Evolutionary conservation across 2,329 filamentous ascomycete species (phyloP).

Genomic region (Pseudogymnoascus sp.): DNA sequence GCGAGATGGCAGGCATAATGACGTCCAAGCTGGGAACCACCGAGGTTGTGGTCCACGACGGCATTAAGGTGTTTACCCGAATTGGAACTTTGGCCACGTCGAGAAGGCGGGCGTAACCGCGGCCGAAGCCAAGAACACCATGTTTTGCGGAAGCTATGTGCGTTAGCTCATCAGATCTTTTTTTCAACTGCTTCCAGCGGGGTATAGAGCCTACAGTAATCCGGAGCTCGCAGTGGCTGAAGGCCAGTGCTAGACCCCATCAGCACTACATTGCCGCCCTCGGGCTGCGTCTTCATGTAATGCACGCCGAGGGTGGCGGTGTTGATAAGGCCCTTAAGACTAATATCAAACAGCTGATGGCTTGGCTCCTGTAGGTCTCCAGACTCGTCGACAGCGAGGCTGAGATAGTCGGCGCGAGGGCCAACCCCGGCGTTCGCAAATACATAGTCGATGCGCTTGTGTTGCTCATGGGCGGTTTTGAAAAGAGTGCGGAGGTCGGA

Average conservation of each 20-base stretch:
- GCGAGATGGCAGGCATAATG: slow-evolving; percentile 33
- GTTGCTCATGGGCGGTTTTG: slow-evolving; percentile 36
- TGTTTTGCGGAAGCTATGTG: slow-evolving; percentile 43
- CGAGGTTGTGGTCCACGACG: slow-evolving; percentile 46
- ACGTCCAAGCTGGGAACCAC: slow-evolving; percentile 35
- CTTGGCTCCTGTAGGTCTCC: slow-evolving; percentile 42
- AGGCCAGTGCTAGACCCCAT: slow-evolving; percentile 44
- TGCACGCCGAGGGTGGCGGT: slow-evolving; percentile 42
- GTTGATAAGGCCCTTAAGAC: slow-evolving; percentile 42
- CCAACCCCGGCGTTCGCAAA: slow-evolving; percentile 46
- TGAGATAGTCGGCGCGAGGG: slow-evolving; percentile 39
- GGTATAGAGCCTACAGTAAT: slow-evolving; percentile 38
- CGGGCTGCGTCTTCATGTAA: slow-evolving; percentile 41
- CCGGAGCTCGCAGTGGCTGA: slow-evolving; percentile 41
- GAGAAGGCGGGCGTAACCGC: slow-evolving; percentile 37
- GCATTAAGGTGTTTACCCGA: slow-evolving; percentile 48
- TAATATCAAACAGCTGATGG: slow-evolving; percentile 39
- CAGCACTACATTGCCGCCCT: slow-evolving; percentile 47
- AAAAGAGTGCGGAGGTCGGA: slow-evolving; percentile 43
- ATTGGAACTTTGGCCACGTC: slow-evolving; percentile 35
- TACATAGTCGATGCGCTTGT: slow-evolving; percentile 20
- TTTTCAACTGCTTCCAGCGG: not conserved
- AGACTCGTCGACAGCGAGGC: slow-evolving; percentile 39
- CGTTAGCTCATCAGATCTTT: slow-evolving; percentile 3
- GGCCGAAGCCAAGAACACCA: slow-evolving; percentile 45